A percentile compares a stretch with the other conserved stretches of the same genome.
Evolutionary conservation across 202 grass and related monocot species (phyloP).

Genomic region (Brachypodium distachyon): DNA sequence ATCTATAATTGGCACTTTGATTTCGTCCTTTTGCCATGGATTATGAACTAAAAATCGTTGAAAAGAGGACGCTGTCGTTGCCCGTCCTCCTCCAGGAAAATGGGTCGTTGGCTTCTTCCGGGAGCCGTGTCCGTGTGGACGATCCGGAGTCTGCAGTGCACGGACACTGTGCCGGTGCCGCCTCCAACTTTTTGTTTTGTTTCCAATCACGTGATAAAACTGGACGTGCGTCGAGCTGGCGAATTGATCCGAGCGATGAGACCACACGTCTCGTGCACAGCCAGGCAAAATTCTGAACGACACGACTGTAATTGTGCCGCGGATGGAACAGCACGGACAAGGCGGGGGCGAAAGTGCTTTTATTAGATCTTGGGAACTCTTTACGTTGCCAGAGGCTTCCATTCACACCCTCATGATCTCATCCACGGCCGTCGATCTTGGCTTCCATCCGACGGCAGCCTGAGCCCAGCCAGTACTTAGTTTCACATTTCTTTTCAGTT

Average conservation of each 20-base stretch:
- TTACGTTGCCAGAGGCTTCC: no score
- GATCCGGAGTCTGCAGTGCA: not conserved
- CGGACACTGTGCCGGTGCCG: not conserved
- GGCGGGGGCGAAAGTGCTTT: not conserved
- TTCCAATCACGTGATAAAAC: not conserved
- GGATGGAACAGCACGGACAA: not conserved
- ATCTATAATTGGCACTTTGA: not conserved
- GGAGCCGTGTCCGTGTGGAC: not conserved
- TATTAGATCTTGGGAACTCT: no score
- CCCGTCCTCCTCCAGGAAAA: not conserved
- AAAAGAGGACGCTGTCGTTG: not conserved
- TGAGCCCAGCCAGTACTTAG: no score
- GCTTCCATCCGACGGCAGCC: no score
- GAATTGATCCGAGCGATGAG: not conserved
- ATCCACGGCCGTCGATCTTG: no score
- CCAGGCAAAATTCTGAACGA: not conserved
- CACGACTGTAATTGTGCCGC: not conserved
- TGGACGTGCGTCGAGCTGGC: not conserved
- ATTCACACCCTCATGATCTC: no score
- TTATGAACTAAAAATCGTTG: not conserved
- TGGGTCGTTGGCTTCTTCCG: not conserved
- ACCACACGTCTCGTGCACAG: not conserved
- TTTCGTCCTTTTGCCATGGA: not conserved
- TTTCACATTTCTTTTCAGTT: no score
- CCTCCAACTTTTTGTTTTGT: not conserved